These are phyloP conservation scores for Saussurea involucrata DNA, from an alignment of 129 eudicot species.

Conservation along the genomic window DNA sequence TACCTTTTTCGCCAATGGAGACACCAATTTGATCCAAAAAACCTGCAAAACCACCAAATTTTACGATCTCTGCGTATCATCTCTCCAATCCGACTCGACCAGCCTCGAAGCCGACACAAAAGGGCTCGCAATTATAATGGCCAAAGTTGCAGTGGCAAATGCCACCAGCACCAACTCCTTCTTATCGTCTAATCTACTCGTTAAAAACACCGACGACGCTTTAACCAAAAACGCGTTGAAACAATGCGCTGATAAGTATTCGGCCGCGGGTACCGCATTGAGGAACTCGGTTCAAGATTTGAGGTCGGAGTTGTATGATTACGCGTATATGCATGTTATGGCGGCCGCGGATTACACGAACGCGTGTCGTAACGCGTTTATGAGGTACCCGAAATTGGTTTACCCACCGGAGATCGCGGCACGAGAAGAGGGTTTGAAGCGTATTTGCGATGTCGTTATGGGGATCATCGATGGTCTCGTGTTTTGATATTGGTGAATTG, in stretches of 20 bases:
- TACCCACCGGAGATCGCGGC: slow-evolving; percentile 33
- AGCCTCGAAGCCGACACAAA: slow-evolving; percentile 66
- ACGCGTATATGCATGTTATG: slow-evolving; percentile 71
- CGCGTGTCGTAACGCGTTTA: slow-evolving; percentile 61
- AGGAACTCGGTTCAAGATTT: slow-evolving; percentile 49
- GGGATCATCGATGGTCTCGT: slow-evolving; percentile 64
- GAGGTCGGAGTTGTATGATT: slow-evolving; percentile 50
- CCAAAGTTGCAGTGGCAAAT: slow-evolving; percentile 45
- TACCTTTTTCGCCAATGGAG: slow-evolving; percentile 28
- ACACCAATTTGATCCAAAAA: slow-evolving; percentile 49
- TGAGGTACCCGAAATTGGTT: slow-evolving; percentile 28
- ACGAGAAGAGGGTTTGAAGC: slow-evolving; percentile 63
- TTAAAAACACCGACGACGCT: slow-evolving; percentile 15
- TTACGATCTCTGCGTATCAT: slow-evolving; percentile 71
- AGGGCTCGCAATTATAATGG: slow-evolving; percentile 68
- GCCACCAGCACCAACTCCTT: slow-evolving; percentile 59
- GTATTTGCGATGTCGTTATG: slow-evolving; percentile 71
- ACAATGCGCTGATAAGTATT: slow-evolving; percentile 61
- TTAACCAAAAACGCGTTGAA: slow-evolving; percentile 36
- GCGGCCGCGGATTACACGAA: slow-evolving; percentile 85
- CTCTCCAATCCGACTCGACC: slow-evolving; percentile 64
- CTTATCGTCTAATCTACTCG: slow-evolving; percentile 31
- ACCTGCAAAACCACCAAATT: slow-evolving; percentile 74
- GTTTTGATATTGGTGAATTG: not conserved
- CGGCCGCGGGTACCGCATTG: slow-evolving; percentile 51